phyloP scores from a whole-genome alignment of 129 eudicot species.

The Tagetes erecta region DNA sequence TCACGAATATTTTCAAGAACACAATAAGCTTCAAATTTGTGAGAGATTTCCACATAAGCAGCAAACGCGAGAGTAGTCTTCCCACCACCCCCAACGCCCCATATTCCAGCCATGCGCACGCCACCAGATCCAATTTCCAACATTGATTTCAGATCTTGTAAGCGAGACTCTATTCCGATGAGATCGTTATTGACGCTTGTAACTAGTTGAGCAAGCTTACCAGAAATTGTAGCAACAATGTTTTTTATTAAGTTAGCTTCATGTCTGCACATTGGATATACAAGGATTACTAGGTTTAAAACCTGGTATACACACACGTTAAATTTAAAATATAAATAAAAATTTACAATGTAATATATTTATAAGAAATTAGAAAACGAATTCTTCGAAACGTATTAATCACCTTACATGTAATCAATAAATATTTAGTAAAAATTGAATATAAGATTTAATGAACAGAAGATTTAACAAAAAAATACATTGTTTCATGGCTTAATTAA shows the following conservation, averaged over 20 bases:
- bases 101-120: constrained; percentile 10
- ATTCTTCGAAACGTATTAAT: no score
- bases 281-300: not conserved
- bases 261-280: not conserved
- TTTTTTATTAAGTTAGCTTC: not conserved
- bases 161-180: not conserved
- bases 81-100: constrained; percentile 18
- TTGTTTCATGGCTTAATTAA: no score
- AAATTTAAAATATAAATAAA: no score
- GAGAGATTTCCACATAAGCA: constrained; percentile 1
- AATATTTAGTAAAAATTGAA: no score
- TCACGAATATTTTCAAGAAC: constrained; percentile 1
- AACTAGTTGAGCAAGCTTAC: not conserved
- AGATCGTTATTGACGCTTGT: not conserved
- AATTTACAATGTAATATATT: no score
- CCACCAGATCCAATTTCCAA: not conserved
- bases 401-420: no score
- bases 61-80: constrained; percentile 13
- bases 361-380: no score
- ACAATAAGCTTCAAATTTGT: not conserved
- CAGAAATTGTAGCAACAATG: not conserved
- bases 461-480: no score
- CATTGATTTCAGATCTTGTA: not conserved
- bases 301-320: not conserved
- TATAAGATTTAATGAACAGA: no score